phyloP scores from a whole-genome alignment of 495 filamentous ascomycete genomes.

The Penicillium taxi region DNA sequence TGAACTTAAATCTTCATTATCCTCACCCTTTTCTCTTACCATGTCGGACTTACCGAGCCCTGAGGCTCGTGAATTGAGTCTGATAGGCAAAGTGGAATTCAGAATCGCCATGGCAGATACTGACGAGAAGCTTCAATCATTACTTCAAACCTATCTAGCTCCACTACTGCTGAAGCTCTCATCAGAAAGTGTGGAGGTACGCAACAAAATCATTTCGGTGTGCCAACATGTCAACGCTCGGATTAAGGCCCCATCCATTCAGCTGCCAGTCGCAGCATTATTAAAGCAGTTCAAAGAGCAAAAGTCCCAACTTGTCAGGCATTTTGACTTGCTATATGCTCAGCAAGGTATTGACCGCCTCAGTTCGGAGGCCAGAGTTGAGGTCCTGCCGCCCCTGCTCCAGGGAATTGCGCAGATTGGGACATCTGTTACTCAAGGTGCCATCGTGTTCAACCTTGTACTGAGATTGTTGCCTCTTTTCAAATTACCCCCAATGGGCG shows the following conservation, averaged over 20 bases:
- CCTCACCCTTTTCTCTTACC: conserved; percentile 5
- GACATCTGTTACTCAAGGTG: conserved; percentile 53
- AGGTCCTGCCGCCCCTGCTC: conserved; percentile 63
- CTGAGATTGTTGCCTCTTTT: conserved; percentile 66
- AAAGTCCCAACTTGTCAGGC: conserved; percentile 61
- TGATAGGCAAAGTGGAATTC: conserved; percentile 86
- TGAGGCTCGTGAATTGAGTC: conserved; percentile 73
- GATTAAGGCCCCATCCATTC: conserved; percentile 59
- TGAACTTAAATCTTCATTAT: neutral
- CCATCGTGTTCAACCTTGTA: conserved; percentile 75
- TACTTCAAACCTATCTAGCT: conserved; percentile 71
- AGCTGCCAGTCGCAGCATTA: conserved; percentile 74
- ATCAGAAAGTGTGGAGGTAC: conserved; percentile 70
- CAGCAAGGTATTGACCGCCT: conserved; percentile 78
- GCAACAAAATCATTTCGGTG: conserved; percentile 67
- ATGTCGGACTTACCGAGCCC: conserved; percentile 37
- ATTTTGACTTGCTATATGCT: conserved; percentile 84
- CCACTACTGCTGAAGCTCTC: conserved; percentile 76
- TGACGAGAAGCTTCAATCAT: conserved; percentile 69
- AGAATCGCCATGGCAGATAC: conserved; percentile 76
- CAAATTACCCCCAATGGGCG: conserved; percentile 65
- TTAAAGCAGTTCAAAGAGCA: conserved; percentile 86
- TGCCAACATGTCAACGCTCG: conserved; percentile 77
- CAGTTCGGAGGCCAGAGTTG: conserved; percentile 49
- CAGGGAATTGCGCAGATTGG: conserved; percentile 61